Evolutionary conservation across 2,329 filamentous ascomycete species (phyloP).

Genomic region (Thielaviopsis musarum): DNA sequence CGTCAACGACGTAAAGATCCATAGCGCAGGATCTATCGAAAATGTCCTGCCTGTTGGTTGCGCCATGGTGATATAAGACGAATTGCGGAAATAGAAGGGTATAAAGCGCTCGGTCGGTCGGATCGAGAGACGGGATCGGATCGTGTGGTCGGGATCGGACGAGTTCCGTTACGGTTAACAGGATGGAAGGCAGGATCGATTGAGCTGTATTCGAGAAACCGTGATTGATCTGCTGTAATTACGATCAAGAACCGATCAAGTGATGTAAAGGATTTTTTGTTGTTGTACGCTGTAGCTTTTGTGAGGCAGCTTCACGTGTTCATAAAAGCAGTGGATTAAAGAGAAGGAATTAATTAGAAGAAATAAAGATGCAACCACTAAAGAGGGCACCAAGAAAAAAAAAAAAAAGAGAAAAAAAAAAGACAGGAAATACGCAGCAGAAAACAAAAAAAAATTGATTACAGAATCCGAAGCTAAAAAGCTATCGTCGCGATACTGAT

Average conservation of each 20-base stretch:
- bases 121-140: background rate
- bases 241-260: too few relatives aligned
- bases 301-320: background rate
- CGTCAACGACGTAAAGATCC: conserved; percentile 91
- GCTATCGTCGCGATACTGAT: background rate
- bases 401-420: too few relatives aligned
- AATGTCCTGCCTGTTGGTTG: conserved; percentile 22
- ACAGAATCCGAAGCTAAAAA: background rate
- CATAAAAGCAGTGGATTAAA: background rate
- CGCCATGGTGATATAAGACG: conserved; percentile 12
- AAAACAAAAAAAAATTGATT: background rate
- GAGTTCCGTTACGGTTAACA: background rate
- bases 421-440: background rate
- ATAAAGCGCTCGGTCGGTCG: background rate
- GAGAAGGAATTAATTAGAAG: background rate
- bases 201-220: background rate
- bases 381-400: background rate
- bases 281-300: background rate
- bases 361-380: background rate
- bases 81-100: conserved; percentile 6
- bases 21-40: conserved; percentile 55
- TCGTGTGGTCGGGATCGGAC: too few relatives aligned
- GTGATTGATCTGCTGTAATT: too few relatives aligned
- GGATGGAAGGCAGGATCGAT: background rate
- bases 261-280: background rate